Evolutionary conservation across 331 rosid genomes (phyloP).

Genomic region (Malus hybrid): DNA sequence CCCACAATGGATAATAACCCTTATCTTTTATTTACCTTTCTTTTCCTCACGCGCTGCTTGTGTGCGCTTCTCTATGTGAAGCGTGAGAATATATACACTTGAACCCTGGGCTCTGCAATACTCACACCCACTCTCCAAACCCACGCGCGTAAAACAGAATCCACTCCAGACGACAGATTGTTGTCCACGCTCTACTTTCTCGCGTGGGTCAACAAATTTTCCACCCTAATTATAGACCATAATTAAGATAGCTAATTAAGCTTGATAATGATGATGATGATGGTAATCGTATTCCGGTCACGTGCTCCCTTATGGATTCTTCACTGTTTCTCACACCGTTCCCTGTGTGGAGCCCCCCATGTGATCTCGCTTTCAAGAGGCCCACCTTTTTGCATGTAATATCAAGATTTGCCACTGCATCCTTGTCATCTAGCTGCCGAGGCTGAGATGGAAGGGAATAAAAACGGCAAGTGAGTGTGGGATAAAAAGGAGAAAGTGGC

Average conservation of each 20-base stretch:
- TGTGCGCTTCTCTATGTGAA: conserved; percentile 12
- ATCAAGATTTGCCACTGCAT: conserved; percentile 19
- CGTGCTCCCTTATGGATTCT: conserved; percentile 30
- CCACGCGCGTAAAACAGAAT: conserved; percentile 10
- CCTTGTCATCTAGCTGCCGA: background rate
- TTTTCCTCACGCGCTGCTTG: conserved; percentile 5
- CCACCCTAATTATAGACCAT: background rate
- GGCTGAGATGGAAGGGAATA: background rate
- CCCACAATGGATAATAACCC: background rate
- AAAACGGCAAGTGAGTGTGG: conserved; percentile 10
- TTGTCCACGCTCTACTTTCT: background rate
- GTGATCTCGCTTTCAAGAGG: conserved; percentile 22
- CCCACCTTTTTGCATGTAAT: conserved; percentile 14
- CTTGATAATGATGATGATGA: background rate
- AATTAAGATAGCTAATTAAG: background rate
- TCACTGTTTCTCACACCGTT: conserved; percentile 8
- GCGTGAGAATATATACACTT: conserved; percentile 2
- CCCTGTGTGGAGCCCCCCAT: conserved; percentile 19
- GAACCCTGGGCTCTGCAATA: background rate
- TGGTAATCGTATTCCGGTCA: conserved; percentile 13
- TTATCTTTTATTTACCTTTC: background rate
- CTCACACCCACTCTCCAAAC: conserved; percentile 10
- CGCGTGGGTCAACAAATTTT: conserved; percentile 2
- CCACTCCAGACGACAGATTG: background rate
- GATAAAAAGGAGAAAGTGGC: background rate